A percentile compares a stretch with the other conserved stretches of the same genome.
These are phyloP conservation scores for Phytophthora brassicae DNA, from an alignment of 352 stramenopile species.

Conservation along the genomic window DNA sequence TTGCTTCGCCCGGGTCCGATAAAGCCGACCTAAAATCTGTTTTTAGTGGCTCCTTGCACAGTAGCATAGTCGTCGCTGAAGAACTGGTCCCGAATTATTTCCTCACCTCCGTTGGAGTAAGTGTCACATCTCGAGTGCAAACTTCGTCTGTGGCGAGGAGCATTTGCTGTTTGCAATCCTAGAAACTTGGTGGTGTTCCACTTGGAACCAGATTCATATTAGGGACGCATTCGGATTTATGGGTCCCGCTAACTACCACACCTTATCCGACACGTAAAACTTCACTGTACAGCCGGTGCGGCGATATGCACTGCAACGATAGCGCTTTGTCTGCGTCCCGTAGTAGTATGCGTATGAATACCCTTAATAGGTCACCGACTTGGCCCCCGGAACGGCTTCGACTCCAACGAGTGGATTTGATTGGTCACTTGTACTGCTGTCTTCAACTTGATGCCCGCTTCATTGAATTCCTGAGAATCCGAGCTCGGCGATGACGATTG, in stretches of 20 bases:
- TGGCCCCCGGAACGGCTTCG: not conserved
- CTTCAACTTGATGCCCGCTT: not conserved
- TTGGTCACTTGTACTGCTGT: no score
- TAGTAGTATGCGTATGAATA: not conserved
- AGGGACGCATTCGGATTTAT: not conserved
- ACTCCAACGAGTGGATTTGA: not conserved
- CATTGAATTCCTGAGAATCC: not conserved
- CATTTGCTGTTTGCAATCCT: not conserved
- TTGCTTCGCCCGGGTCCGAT: not conserved
- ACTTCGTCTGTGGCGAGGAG: not conserved
- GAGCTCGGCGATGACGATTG: slow-evolving; percentile 2
- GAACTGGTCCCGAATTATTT: not conserved
- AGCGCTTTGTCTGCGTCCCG: not conserved
- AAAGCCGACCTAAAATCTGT: slow-evolving; percentile 1
- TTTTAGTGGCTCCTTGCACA: not conserved
- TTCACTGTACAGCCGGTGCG: not conserved
- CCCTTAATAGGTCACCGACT: not conserved
- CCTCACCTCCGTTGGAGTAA: not conserved
- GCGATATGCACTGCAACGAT: not conserved
- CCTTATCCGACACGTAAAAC: not conserved
- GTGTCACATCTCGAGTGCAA: not conserved
- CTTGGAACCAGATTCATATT: not conserved
- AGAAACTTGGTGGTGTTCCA: not conserved
- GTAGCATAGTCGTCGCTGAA: not conserved
- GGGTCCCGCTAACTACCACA: not conserved